phyloP scores from a whole-genome alignment of 2,329 filamentous ascomycete species.

The Cytospora paraplurivora region DNA sequence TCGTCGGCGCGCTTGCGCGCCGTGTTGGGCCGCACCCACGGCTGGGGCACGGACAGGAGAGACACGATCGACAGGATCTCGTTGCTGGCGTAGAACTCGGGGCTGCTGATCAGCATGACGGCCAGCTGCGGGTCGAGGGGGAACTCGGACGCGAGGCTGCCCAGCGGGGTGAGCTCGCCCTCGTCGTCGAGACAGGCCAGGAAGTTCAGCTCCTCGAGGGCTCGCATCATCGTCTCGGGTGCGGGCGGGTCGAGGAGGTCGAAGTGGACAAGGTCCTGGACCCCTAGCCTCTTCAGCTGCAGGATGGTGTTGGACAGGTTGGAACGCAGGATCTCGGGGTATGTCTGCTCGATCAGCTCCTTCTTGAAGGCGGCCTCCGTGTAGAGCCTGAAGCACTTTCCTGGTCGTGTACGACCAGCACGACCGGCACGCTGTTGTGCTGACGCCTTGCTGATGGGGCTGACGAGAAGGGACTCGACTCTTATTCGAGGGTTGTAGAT shows the following conservation, averaged over 20 bases:
- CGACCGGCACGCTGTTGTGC: slow-evolving; percentile 97
- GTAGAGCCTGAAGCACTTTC: slow-evolving; percentile 97
- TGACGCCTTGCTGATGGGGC: slow-evolving; percentile 95
- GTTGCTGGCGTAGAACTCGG: slow-evolving; percentile 98
- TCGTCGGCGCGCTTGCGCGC: slow-evolving; percentile 91
- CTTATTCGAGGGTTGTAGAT: slow-evolving; percentile 97
- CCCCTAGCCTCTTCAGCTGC: slow-evolving; percentile 94
- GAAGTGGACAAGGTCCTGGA: slow-evolving; percentile 95
- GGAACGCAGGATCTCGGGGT: slow-evolving; percentile 92
- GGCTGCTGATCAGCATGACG: slow-evolving; percentile 96
- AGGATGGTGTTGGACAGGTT: slow-evolving; percentile 94
- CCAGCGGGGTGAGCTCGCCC: slow-evolving; percentile 84
- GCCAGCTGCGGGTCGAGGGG: slow-evolving; percentile 91
- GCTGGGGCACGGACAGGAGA: slow-evolving; percentile 88
- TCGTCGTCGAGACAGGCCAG: slow-evolving; percentile 95
- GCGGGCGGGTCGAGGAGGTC: slow-evolving; percentile 98
- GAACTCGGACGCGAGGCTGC: slow-evolving; percentile 88
- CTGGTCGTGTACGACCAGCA: slow-evolving; percentile 96
- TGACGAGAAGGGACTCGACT: slow-evolving; percentile 96
- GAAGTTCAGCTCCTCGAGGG: slow-evolving; percentile 96
- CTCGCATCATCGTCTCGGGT: slow-evolving; percentile 97
- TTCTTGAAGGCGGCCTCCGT: slow-evolving; percentile 96
- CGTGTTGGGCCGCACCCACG: slow-evolving; percentile 85
- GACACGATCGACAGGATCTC: slow-evolving; percentile 96
- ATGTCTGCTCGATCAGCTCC: slow-evolving; percentile 95